Conservation (phyloP, 1,284 basidiomycete genomes). For the Ustilago hordei region DNA sequence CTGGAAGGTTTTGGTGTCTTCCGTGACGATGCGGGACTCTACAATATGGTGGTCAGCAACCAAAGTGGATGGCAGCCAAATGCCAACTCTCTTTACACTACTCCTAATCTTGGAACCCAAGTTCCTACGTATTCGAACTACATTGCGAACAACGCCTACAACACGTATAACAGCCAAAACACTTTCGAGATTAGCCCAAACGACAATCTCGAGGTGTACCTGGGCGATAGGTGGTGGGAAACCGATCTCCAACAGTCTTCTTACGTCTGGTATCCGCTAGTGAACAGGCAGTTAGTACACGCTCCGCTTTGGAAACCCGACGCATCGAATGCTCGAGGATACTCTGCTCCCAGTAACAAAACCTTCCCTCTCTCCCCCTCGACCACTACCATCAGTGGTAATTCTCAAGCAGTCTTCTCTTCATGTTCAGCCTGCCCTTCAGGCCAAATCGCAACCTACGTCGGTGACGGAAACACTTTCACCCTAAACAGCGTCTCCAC, state of each 20-base stretch:
- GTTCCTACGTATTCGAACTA: slow-evolving; percentile 14
- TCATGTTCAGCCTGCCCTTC: slow-evolving; percentile 19
- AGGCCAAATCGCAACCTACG: slow-evolving; percentile 27
- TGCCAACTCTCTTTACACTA: slow-evolving; percentile 25
- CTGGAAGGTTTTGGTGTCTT: slow-evolving; percentile 38
- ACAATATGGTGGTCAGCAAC: slow-evolving; percentile 30
- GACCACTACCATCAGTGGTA: slow-evolving; percentile 9
- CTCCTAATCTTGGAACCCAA: slow-evolving; percentile 10
- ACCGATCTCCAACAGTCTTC: slow-evolving; percentile 17
- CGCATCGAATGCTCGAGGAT: neutral
- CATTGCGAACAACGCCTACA: slow-evolving; percentile 14
- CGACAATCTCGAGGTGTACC: slow-evolving; percentile 19
- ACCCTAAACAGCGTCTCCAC: slow-evolving; percentile 25
- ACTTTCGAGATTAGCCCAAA: slow-evolving; percentile 31
- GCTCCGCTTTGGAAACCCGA: slow-evolving; percentile 24
- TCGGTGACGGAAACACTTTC: slow-evolving; percentile 19
- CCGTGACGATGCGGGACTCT: slow-evolving; percentile 15
- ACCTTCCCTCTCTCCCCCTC: slow-evolving; percentile 12
- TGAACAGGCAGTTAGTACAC: slow-evolving; percentile 9
- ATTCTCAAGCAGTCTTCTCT: slow-evolving; percentile 7
- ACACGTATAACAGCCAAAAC: slow-evolving; percentile 36
- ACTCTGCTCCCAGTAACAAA: slow-evolving; percentile 12
- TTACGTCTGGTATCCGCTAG: slow-evolving; percentile 35
- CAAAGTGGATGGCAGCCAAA: slow-evolving; percentile 37
- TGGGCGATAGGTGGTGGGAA: slow-evolving; percentile 34